Conservation (phyloP, 805 yeast genomes). For the Starmerella riodocensis region DNA sequence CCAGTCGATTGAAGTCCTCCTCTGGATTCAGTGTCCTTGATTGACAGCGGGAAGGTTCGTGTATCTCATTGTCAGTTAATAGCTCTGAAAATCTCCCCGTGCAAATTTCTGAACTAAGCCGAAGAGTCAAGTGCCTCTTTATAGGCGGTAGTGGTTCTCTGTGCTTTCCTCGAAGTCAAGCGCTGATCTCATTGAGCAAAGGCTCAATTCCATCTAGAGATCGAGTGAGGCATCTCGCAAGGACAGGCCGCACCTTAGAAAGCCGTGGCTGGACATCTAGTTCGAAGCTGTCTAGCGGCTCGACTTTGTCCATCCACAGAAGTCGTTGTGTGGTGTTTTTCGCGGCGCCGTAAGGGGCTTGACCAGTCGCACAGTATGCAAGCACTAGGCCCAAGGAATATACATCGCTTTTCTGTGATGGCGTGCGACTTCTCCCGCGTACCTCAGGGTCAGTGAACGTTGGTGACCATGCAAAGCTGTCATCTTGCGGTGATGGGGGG, state of each 20-base stretch:
- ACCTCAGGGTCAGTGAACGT: constrained; percentile 40
- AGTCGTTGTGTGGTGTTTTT: constrained; percentile 26
- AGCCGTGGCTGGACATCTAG: constrained; percentile 17
- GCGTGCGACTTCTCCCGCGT: constrained; percentile 22
- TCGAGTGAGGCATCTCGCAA: constrained; percentile 11
- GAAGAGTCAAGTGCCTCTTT: no score
- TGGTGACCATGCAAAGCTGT: constrained; percentile 26
- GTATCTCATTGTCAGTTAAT: no score
- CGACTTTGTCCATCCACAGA: constrained; percentile 24
- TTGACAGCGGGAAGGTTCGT: no score
- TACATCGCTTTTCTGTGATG: constrained; percentile 32
- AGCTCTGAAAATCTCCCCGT: no score
- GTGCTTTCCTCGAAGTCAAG: no score
- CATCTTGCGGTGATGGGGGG: no score
- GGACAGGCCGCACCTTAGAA: constrained; percentile 10
- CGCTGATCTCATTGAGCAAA: constrained; percentile 6
- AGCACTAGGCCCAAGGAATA: constrained; percentile 37
- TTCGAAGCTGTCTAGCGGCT: constrained; percentile 22
- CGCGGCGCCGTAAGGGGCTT: constrained; percentile 32
- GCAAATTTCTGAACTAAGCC: no score
- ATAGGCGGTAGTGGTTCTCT: no score
- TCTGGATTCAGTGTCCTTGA: no score
- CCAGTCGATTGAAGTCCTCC: no score
- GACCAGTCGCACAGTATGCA: constrained; percentile 35
- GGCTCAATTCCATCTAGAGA: constrained; percentile 7